Base-by-base conservation (phyloP, 352 stramenopile genomes). In the Pythium coloratum region DNA sequence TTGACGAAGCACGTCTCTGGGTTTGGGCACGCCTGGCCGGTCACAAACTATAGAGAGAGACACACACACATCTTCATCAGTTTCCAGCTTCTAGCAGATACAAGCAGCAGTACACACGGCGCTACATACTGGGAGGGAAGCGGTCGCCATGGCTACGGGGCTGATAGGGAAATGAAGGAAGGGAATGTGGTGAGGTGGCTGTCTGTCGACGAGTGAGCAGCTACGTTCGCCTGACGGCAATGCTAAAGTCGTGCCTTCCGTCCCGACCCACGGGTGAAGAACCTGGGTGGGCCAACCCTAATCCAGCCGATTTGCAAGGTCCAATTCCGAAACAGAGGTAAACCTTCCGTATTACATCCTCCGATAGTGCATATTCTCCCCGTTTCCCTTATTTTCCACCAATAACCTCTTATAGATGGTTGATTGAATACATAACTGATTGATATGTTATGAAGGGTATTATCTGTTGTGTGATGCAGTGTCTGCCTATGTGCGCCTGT, bases 1-100 rank as follows among this genome's bases (percentile, higher is more conserved):
- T 89, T 80, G 62, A 92, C 71, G 61, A 90, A 92, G 77, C 84
- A 92, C 51, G 76, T 78, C 32, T 81, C 72, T 4, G 81, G 80
- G 24, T 77, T 72, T 18, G 81, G 18, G 68, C 83, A 92, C 10
- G 77, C 64, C 47, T 63, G 67, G 62, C 80, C 81, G 0, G 20
- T 57, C 28, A 75, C 60, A 36, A 70, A 70, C 67, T 74, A 33
- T 1, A 32, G 16, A 28, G 20, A 24, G 20, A 24, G 20, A 24
- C 13, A 67, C 9, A 18, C 9, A 60, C 1, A 20, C 9, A 56
- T 24, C 8, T 16, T n/a, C 40, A 12, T 47, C 40, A 47, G 40
- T 50, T 26, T 50, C 14, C 18, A 50, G 13, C 33, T 38, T 38
- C 33, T 10, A 38, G 33, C 20, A 24, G 20, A 24, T 24, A 24